Conservation (phyloP, 2,329 filamentous ascomycete species). For the Aspergillus flavus region DNA sequence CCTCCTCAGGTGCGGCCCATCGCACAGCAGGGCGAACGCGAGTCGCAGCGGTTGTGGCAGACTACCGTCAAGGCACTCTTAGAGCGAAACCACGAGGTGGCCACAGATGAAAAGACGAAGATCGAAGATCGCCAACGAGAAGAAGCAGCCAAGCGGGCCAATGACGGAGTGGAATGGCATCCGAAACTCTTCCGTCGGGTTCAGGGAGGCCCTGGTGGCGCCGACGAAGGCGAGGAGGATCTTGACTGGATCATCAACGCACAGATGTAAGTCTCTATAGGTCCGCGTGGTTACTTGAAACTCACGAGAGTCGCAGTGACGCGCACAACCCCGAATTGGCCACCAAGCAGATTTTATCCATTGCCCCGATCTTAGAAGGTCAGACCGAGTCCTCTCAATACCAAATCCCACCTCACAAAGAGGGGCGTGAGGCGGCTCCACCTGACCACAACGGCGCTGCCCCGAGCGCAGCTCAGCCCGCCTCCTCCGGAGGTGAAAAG, state of each 20-base stretch:
- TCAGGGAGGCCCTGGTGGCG: constrained; percentile 67
- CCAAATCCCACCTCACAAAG: constrained; percentile 56
- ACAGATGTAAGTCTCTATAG: constrained; percentile 64
- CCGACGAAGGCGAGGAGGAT: constrained; percentile 81
- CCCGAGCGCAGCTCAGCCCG: neutral
- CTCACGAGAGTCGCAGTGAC: constrained; percentile 52
- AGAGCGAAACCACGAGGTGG: constrained; percentile 80
- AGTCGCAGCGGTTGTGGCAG: constrained; percentile 87
- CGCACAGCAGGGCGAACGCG: constrained; percentile 83
- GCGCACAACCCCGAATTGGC: constrained; percentile 67
- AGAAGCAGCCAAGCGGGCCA: constrained; percentile 77
- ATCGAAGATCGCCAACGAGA: constrained; percentile 91
- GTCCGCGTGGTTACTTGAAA: neutral
- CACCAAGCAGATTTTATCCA: constrained; percentile 79
- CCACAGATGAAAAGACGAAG: constrained; percentile 94
- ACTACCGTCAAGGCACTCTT: constrained; percentile 80
- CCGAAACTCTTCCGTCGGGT: constrained; percentile 82
- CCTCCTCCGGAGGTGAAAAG: constrained; percentile 6
- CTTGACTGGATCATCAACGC: constrained; percentile 95
- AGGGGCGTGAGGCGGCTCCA: constrained; percentile 1
- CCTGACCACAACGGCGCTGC: constrained; percentile 13
- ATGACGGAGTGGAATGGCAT: constrained; percentile 82
- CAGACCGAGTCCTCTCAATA: constrained; percentile 63
- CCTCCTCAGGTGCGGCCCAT: constrained; percentile 74
- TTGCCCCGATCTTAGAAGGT: constrained; percentile 81